phyloP scores from a whole-genome alignment of 2,329 filamentous ascomycete species.

The Aaosphaeria pasadenensis region DNA sequence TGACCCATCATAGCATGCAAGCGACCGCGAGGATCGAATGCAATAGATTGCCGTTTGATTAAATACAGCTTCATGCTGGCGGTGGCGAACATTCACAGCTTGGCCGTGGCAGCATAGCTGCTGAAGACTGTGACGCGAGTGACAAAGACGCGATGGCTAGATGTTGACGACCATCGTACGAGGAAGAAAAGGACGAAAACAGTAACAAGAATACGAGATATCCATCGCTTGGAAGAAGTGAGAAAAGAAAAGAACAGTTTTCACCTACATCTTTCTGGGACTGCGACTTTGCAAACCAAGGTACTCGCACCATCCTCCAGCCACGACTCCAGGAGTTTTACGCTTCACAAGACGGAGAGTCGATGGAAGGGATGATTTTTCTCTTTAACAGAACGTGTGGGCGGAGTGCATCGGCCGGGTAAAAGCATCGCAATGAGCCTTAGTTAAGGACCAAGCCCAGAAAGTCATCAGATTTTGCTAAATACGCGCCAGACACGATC shows the following conservation, averaged over 20 bases:
- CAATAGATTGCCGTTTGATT: slow-evolving; percentile 35
- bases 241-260: slow-evolving; percentile 9
- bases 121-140: neutral
- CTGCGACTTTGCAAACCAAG: neutral
- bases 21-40: slow-evolving; percentile 15
- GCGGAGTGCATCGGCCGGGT: too few species aligned
- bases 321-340: too few species aligned
- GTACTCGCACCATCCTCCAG: too few species aligned
- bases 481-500: too few species aligned
- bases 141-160: neutral
- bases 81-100: slow-evolving; percentile 11
- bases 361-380: too few species aligned
- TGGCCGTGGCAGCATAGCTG: slow-evolving; percentile 5
- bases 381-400: too few species aligned
- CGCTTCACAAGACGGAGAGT: too few species aligned
- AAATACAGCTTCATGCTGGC: slow-evolving; percentile 11
- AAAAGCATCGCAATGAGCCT: too few species aligned
- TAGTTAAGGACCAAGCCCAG: too few species aligned
- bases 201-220: neutral
- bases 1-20: slow-evolving; percentile 2
- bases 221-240: neutral
- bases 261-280: slow-evolving; percentile 2
- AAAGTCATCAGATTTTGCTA: too few species aligned
- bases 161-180: neutral
- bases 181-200: neutral